A percentile compares a stretch with the other conserved stretches of the same genome.
These are phyloP conservation scores for Mycena epipterygia DNA, from an alignment of 768 basidiomycete genomes.

Conservation along the genomic window DNA sequence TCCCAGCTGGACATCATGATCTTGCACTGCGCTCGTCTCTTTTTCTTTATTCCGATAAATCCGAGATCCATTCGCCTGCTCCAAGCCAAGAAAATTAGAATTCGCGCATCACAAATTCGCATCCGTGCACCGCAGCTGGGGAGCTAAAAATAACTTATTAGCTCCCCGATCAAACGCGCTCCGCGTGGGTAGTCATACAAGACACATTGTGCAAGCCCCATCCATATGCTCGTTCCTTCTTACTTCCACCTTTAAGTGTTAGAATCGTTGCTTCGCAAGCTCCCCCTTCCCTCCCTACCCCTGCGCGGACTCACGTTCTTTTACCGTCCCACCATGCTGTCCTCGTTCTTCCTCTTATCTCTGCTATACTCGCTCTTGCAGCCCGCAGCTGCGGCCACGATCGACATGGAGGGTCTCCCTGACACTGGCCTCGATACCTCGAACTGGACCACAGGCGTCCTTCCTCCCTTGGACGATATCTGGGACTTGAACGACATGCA, in stretches of 20 bases:
- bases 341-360: conserved; percentile 11
- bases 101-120: neutral
- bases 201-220: neutral
- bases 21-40: no score
- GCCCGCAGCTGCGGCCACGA: conserved; percentile 26
- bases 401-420: conserved; percentile 46
- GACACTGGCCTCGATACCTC: conserved; percentile 45
- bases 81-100: no score
- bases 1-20: no score
- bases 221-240: neutral
- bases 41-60: no score
- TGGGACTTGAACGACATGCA: conserved; percentile 44
- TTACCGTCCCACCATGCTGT: conserved; percentile 10
- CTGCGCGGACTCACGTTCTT: neutral
- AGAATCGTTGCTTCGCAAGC: neutral
- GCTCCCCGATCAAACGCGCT: neutral
- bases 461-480: conserved; percentile 41
- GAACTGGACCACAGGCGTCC: conserved; percentile 38
- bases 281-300: neutral
- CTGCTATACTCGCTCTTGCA: conserved; percentile 9
- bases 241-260: neutral
- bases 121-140: neutral
- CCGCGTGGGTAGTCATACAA: neutral
- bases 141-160: neutral
- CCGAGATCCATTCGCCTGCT: no score